These are phyloP conservation scores for Colletotrichum coccodes DNA, from an alignment of 2,329 filamentous ascomycete species.

Conservation along the genomic window DNA sequence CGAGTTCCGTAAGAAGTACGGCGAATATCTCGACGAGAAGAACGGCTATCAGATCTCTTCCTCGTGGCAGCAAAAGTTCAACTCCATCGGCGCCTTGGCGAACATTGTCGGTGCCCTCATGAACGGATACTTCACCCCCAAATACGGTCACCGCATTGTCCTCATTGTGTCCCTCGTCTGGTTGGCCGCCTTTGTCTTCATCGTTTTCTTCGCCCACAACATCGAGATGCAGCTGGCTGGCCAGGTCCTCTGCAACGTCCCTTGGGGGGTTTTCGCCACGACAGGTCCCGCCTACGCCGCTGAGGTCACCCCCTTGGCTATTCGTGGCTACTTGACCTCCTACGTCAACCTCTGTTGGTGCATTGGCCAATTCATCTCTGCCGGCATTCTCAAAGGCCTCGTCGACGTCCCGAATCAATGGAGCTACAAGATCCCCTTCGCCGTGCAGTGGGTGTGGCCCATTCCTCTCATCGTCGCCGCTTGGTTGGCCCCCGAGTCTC, in stretches of 20 bases:
- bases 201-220: slow-evolving; percentile 59
- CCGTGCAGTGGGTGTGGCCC: slow-evolving; percentile 52
- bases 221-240: slow-evolving; percentile 54
- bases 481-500: slow-evolving; percentile 48
- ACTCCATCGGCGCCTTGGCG: slow-evolving; percentile 44
- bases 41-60: slow-evolving; percentile 57
- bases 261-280: slow-evolving; percentile 58
- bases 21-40: slow-evolving; percentile 44
- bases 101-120: slow-evolving; percentile 52
- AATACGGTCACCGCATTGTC: slow-evolving; percentile 55
- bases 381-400: slow-evolving; percentile 51
- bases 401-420: slow-evolving; percentile 44
- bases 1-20: slow-evolving; percentile 51
- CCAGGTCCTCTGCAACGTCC: slow-evolving; percentile 56
- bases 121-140: slow-evolving; percentile 53
- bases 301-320: slow-evolving; percentile 53
- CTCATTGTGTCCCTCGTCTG: slow-evolving; percentile 53
- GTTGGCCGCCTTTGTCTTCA: slow-evolving; percentile 56
- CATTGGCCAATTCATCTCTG: slow-evolving; percentile 54
- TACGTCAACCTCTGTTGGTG: slow-evolving; percentile 57
- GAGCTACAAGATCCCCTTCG: slow-evolving; percentile 53
- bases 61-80: slow-evolving; percentile 62
- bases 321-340: slow-evolving; percentile 54
- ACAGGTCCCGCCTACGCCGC: slow-evolving; percentile 54
- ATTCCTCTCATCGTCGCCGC: slow-evolving; percentile 44